Conservation (phyloP, 371 early-diverging fungal genomes). For the Capillidium rhysosporum region DNA sequence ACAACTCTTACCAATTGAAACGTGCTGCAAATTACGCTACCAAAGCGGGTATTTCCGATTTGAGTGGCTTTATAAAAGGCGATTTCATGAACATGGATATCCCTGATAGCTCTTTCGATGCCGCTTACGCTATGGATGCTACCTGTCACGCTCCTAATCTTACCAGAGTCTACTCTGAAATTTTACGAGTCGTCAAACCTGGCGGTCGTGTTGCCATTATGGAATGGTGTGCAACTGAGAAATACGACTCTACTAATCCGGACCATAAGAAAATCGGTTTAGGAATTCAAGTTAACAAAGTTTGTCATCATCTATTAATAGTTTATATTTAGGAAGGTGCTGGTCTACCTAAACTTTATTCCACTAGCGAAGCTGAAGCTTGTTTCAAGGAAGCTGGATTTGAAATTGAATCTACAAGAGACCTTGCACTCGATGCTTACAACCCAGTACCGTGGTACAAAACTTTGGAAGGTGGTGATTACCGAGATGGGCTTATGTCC, state of each 20-base stretch:
- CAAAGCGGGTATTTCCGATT: conserved; percentile 31
- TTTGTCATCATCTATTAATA: neutral
- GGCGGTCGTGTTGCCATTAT: conserved; percentile 76
- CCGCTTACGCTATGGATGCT: conserved; percentile 82
- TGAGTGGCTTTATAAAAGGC: conserved; percentile 52
- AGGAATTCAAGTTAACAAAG: conserved; percentile 41
- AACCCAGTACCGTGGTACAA: conserved; percentile 60
- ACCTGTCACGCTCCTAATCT: conserved; percentile 70
- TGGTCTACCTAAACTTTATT: conserved; percentile 65
- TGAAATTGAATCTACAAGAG: conserved; percentile 43
- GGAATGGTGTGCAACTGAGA: conserved; percentile 82
- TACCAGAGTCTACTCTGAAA: conserved; percentile 68
- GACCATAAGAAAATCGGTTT: conserved; percentile 52
- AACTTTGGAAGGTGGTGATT: conserved; percentile 37
- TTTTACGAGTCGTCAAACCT: conserved; percentile 78
- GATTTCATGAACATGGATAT: conserved; percentile 86
- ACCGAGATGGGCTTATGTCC: conserved; percentile 27
- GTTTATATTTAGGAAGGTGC: conserved; percentile 35
- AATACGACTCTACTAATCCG: conserved; percentile 50
- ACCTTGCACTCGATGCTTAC: conserved; percentile 38
- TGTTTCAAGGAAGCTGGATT: conserved; percentile 71
- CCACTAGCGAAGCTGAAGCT: conserved; percentile 37
- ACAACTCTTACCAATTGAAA: conserved; percentile 83
- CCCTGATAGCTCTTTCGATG: conserved; percentile 58
- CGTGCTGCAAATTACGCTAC: conserved; percentile 53